phyloP scores from a whole-genome alignment of 2,329 filamentous ascomycete genomes.

The Camillea tinctor region DNA sequence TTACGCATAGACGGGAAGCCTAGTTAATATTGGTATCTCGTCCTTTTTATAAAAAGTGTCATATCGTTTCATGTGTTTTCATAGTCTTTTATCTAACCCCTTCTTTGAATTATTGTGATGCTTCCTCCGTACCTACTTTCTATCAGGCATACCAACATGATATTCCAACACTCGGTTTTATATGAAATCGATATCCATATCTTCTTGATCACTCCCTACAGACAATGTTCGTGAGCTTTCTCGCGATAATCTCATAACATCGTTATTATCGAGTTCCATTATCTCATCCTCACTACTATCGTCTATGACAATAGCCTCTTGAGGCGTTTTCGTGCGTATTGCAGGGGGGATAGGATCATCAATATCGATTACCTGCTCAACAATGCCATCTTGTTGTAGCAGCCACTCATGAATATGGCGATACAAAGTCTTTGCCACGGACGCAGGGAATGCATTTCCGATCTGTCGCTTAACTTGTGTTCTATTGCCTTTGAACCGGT shows the following conservation, averaged over 20 bases:
- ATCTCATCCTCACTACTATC: not conserved
- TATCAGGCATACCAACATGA: too few relatives aligned
- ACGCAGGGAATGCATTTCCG: conserved; percentile 73
- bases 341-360: conserved; percentile 1
- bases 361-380: not conserved
- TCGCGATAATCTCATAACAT: conserved; percentile 3
- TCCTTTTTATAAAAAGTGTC: too few relatives aligned
- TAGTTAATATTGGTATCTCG: too few relatives aligned
- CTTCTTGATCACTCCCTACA: conserved; percentile 3
- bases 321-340: too few relatives aligned
- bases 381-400: conserved; percentile 9
- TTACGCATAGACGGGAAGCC: too few relatives aligned
- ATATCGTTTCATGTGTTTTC: too few relatives aligned
- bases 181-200: not conserved
- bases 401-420: conserved; percentile 43
- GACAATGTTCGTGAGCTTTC: conserved; percentile 13
- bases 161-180: too few relatives aligned
- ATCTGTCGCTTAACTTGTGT: conserved; percentile 59
- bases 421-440: conserved; percentile 48
- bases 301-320: not conserved
- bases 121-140: too few relatives aligned
- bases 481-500: conserved; percentile 48
- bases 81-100: too few relatives aligned
- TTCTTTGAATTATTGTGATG: too few relatives aligned
- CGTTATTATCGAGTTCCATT: not conserved